phyloP scores from a whole-genome alignment of 2,329 filamentous ascomycete species.

The Xylariaceae sp. region DNA sequence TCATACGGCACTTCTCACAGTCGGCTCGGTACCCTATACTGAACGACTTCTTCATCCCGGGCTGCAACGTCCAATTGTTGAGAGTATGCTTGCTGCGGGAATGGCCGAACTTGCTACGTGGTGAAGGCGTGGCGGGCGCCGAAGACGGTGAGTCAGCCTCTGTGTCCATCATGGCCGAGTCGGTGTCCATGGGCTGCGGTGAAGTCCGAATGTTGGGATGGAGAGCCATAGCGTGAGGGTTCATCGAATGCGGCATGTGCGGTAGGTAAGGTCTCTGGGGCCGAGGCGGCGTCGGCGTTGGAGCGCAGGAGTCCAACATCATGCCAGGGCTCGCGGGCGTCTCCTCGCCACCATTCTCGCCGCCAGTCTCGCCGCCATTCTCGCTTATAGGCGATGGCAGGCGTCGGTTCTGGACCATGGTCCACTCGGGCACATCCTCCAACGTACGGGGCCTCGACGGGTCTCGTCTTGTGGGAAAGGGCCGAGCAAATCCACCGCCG shows the following conservation, averaged over 20 bases:
- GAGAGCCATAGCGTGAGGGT: conserved; percentile 27
- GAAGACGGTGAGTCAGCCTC: conserved; percentile 25
- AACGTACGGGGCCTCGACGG: conserved; percentile 42
- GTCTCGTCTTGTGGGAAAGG: conserved; percentile 28
- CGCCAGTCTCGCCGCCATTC: conserved; percentile 35
- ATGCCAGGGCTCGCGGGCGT: conserved; percentile 29
- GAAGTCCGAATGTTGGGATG: conserved; percentile 30
- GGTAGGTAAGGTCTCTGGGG: conserved; percentile 27
- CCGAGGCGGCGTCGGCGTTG: conserved; percentile 24
- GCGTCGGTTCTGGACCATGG: conserved; percentile 43
- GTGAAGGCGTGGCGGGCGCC: conserved; percentile 34
- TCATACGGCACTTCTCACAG: conserved; percentile 69
- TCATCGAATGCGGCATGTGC: conserved; percentile 26
- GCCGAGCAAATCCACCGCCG: conserved; percentile 12
- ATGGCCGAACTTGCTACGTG: conserved; percentile 46
- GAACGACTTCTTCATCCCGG: conserved; percentile 61
- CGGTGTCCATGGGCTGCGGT: conserved; percentile 13
- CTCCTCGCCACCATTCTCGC: conserved; percentile 44
- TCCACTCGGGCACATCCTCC: conserved; percentile 40
- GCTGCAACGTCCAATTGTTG: conserved; percentile 53
- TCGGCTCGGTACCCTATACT: conserved; percentile 73
- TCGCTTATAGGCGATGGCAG: conserved; percentile 56
- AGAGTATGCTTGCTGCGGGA: conserved; percentile 52
- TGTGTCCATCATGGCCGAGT: conserved; percentile 27
- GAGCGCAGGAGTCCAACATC: conserved; percentile 27